These are phyloP conservation scores for Cercospora sp. DNA, from an alignment of 2,329 filamentous ascomycete genomes.

Conservation along the genomic window DNA sequence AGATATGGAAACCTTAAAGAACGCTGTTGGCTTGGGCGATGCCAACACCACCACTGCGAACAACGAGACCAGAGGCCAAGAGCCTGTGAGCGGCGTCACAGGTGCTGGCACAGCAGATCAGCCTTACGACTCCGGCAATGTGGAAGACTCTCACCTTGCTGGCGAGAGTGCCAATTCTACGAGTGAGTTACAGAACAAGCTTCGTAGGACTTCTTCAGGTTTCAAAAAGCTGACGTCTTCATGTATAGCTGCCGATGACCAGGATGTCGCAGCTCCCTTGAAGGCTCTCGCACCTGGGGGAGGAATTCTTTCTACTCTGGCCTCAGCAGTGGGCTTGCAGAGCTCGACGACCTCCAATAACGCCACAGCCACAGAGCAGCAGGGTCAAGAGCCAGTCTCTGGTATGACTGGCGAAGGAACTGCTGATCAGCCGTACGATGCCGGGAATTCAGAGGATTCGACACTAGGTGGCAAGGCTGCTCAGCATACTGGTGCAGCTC, in stretches of 20 bases:
- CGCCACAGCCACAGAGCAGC: background rate
- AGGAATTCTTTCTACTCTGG: slow-evolving; percentile 7
- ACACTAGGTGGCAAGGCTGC: background rate
- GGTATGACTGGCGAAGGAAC: slow-evolving; percentile 5
- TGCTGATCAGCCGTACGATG: slow-evolving; percentile 8
- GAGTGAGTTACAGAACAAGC: slow-evolving; percentile 2
- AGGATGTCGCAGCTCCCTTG: slow-evolving; percentile 1
- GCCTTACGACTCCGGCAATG: slow-evolving; percentile 18
- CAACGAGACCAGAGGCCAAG: slow-evolving; percentile 7
- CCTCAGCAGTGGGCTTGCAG: slow-evolving; percentile 9
- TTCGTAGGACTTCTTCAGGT: background rate
- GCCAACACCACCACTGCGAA: slow-evolving; percentile 6
- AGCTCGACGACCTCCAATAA: background rate
- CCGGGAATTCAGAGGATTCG: background rate
- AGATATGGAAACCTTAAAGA: slow-evolving; percentile 18
- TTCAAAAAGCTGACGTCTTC: background rate
- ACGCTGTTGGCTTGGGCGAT: slow-evolving; percentile 12
- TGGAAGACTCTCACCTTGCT: slow-evolving; percentile 6
- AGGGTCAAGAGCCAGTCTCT: slow-evolving; percentile 5
- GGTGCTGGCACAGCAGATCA: slow-evolving; percentile 16
- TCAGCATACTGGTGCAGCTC: background rate
- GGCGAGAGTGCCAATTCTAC: background rate
- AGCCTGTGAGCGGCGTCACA: slow-evolving; percentile 14
- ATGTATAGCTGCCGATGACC: background rate
- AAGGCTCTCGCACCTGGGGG: slow-evolving; percentile 7